A percentile compares a stretch with the other conserved stretches of the same genome.
Conservation (phyloP, 2,329 filamentous ascomycete species). For the Verticillium albo-atrum region DNA sequence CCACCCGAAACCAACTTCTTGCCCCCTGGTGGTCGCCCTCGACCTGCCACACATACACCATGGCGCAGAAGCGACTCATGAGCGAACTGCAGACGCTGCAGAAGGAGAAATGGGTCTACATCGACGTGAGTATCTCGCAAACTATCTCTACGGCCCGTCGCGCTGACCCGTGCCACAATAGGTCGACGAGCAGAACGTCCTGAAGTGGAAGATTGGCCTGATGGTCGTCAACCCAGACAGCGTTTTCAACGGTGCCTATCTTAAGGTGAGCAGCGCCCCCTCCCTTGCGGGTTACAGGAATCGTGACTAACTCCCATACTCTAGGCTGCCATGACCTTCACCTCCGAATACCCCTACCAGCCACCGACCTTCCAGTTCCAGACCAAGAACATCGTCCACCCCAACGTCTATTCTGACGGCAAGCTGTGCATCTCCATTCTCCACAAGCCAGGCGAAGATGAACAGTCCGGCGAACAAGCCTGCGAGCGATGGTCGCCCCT, state of each 20-base stretch:
- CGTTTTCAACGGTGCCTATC: constrained; percentile 87
- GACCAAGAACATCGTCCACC: constrained; percentile 73
- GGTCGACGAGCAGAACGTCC: constrained; percentile 77
- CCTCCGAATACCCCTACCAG: constrained; percentile 81
- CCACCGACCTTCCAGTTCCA: constrained; percentile 87
- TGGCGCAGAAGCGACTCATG: constrained; percentile 74
- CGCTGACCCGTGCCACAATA: constrained; percentile 28
- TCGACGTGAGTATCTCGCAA: constrained; percentile 57
- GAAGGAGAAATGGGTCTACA: constrained; percentile 91
- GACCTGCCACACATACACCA: constrained; percentile 13
- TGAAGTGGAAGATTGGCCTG: constrained; percentile 82
- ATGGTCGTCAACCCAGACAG: constrained; percentile 93
- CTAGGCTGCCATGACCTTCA: constrained; percentile 82
- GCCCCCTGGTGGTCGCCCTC: background rate
- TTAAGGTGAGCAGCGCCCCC: constrained; percentile 49
- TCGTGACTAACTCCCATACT: background rate
- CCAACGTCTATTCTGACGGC: constrained; percentile 89
- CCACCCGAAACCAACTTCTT: background rate
- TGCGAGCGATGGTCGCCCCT: constrained; percentile 92
- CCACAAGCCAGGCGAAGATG: constrained; percentile 85
- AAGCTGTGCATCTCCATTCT: constrained; percentile 95
- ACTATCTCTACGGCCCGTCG: background rate
- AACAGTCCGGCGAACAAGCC: constrained; percentile 85
- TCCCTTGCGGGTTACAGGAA: background rate
- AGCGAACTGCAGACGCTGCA: constrained; percentile 77